Evolutionary conservation across 768 basidiomycete species (phyloP).

Genomic region (Phaeotremella fagi): DNA sequence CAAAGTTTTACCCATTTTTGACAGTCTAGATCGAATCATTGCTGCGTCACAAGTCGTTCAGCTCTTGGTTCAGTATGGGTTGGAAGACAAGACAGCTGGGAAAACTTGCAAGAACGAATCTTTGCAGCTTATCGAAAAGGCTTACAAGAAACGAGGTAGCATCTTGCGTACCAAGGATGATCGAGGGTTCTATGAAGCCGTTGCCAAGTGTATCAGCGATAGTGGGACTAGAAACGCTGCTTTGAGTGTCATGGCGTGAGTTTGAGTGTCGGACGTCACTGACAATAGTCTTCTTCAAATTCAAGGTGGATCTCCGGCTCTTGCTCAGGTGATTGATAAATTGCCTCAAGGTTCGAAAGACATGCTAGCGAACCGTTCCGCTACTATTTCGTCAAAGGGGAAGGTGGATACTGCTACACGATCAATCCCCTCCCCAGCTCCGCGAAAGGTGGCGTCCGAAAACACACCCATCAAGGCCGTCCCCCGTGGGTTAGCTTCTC

Average conservation of each 20-base stretch:
- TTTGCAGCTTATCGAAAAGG: conserved; percentile 41
- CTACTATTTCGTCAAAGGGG: conserved; percentile 29
- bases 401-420: conserved; percentile 1
- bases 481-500: conserved; percentile 10
- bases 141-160: conserved; percentile 39
- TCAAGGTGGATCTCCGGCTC: conserved; percentile 31
- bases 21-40: conserved; percentile 79
- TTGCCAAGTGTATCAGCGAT: conserved; percentile 58
- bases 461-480: conserved; percentile 4
- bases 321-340: conserved; percentile 27
- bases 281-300: conserved; percentile 29
- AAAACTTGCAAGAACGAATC: conserved; percentile 44
- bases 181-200: conserved; percentile 29
- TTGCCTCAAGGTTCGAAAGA: conserved; percentile 36
- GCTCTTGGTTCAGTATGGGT: conserved; percentile 76
- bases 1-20: conserved; percentile 61
- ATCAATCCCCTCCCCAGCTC: not conserved
- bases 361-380: conserved; percentile 39
- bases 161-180: conserved; percentile 33
- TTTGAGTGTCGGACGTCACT: not conserved
- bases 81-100: conserved; percentile 53
- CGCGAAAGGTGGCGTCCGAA: not conserved
- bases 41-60: conserved; percentile 90
- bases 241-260: conserved; percentile 68
- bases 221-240: conserved; percentile 82